Conservation (phyloP, 1,284 basidiomycete genomes). For the Trichosporon coremiiforme region DNA sequence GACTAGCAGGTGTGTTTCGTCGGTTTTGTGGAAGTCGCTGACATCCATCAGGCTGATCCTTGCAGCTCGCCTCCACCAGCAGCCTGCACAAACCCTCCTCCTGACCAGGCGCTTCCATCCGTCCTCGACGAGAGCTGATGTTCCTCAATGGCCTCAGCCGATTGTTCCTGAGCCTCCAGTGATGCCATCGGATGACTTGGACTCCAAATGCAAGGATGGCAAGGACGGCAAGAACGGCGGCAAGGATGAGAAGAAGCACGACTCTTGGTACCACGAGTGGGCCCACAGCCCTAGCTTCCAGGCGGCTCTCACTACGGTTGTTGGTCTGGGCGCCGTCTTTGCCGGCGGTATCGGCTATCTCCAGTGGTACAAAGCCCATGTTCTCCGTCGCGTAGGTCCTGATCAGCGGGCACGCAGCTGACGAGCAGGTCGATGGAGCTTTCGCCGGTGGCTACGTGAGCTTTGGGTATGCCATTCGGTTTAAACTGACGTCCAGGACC, state of each 20-base stretch:
- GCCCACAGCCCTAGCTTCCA: constrained; percentile 48
- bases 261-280: constrained; percentile 47
- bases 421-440: constrained; percentile 47
- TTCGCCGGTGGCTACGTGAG: constrained; percentile 52
- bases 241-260: constrained; percentile 14
- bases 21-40: background rate
- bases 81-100: background rate
- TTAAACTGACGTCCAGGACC: constrained; percentile 64
- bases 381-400: constrained; percentile 67
- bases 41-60: background rate
- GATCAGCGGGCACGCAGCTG: background rate
- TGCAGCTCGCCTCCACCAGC: constrained; percentile 6
- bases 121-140: constrained; percentile 22
- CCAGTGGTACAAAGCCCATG: constrained; percentile 75
- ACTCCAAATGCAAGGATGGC: constrained; percentile 3
- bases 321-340: constrained; percentile 53
- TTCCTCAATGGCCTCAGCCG: constrained; percentile 46
- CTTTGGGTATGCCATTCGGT: background rate
- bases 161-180: constrained; percentile 44
- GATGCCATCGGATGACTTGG: constrained; percentile 38
- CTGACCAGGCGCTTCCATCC: constrained; percentile 16
- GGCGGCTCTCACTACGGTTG: constrained; percentile 53
- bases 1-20: constrained; percentile 1
- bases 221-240: constrained; percentile 10
- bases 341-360: constrained; percentile 67